Evolutionary conservation across 2,329 filamentous ascomycete species (phyloP), one percentile per base, ranked within the genome.

Genomic region (Pestalotiopsis sp.): DNA sequence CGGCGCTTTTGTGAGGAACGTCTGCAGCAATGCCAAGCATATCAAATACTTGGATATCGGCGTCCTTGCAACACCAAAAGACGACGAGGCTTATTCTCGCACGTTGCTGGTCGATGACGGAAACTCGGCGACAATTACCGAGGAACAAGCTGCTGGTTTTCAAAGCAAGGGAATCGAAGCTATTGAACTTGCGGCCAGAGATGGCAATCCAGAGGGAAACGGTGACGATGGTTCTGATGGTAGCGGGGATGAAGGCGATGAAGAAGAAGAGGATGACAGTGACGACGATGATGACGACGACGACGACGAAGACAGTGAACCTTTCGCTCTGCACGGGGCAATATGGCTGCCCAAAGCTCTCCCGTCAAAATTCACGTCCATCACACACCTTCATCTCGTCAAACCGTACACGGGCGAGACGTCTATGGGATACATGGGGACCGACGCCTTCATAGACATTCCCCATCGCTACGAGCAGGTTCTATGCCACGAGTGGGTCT

Each of bases 321-420:
- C 60, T 38, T 39, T 31, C 13, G 38, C 36, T 23, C 13, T 63
- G 14, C 60, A 63, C 9, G n/a, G 23, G 5, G 14, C 60, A 4
- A 63, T 63, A 13, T 63, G 60, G 60, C 60, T 63, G 31, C 60
- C 36, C 13, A 45, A 31, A 13, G 17, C 60, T 4, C 25, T 64
- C 9, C 39, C 52, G 20, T 9, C n/a, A 14, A n/a, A 57, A 3
- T 41, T 69, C 9, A 52, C 31, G 14, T 38, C 41, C 3, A 41
- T 69, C 58, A 69, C 64, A 14, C 68, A 69, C n/a, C 59, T 69
- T 3, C 68, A 69, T 17, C 58, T 69, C 11, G 58, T 67, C 59
- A 66, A 64, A 20, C 68, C 68, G 1, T 66, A 59, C 25, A 31
- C 41, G 2, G 64, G 64, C 20, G 7, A 64, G 14, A 56, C 14